These are phyloP conservation scores for Diplodia seriata DNA, from an alignment of 2,329 filamentous ascomycete genomes.

Conservation along the genomic window DNA sequence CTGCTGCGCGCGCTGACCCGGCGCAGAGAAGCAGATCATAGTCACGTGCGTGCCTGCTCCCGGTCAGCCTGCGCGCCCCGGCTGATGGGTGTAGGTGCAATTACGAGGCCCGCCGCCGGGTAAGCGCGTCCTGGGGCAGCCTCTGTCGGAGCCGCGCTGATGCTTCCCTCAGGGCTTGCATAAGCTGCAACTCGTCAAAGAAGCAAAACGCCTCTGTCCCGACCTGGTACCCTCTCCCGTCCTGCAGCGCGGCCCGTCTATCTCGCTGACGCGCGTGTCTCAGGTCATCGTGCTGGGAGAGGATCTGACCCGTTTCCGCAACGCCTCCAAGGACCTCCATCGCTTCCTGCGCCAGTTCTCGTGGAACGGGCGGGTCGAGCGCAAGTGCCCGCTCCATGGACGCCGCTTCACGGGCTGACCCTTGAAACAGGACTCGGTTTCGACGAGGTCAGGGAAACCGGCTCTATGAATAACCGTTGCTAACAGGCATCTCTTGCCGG, in stretches of 20 bases:
- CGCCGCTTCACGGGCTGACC: background rate
- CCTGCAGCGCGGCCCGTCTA: conserved; percentile 19
- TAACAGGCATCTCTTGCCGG: background rate
- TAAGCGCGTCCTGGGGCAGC: conserved; percentile 37
- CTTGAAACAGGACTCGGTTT: conserved; percentile 69
- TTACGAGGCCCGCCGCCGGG: conserved; percentile 79
- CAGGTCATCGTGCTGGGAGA: conserved; percentile 80
- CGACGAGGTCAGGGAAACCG: conserved; percentile 71
- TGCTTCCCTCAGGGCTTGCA: conserved; percentile 57
- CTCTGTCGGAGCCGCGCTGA: conserved; percentile 37
- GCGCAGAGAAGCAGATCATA: conserved; percentile 77
- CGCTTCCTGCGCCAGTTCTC: conserved; percentile 73
- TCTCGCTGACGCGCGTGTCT: conserved; percentile 28
- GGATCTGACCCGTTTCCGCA: conserved; percentile 73
- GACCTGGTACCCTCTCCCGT: conserved; percentile 60
- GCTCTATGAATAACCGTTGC: conserved; percentile 22
- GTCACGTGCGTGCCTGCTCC: conserved; percentile 43
- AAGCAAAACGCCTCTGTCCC: conserved; percentile 80
- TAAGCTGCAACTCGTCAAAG: conserved; percentile 85
- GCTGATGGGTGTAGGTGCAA: conserved; percentile 59
- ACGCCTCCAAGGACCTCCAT: conserved; percentile 84
- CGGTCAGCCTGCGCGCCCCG: conserved; percentile 12
- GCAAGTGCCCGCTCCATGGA: conserved; percentile 1
- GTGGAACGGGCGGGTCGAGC: conserved; percentile 80
- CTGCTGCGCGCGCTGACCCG: background rate